Base-by-base conservation (phyloP, 495 filamentous ascomycete genomes). In the Penicillium turbatum region DNA sequence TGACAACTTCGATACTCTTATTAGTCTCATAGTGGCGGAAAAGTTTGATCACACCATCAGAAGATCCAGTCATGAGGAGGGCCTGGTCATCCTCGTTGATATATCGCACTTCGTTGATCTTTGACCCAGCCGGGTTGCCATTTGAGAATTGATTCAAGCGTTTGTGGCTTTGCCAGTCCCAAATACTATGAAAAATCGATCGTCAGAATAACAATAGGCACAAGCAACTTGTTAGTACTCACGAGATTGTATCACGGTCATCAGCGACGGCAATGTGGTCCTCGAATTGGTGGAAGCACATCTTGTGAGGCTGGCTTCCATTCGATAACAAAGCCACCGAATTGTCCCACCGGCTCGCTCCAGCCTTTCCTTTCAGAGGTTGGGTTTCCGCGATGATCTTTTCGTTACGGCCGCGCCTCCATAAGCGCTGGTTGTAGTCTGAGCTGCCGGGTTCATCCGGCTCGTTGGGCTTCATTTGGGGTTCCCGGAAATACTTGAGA, bases 31-130 rank as follows among this genome's bases (percentile, higher is more conserved):
- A 97, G 62, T 95, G 88, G 48, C 90, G 82, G 69, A 92, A 97
- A n/a, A 97, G 83, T 58, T 92, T 86, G 54, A 99, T 80, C 5
- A 97, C 87, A 34, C 93, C 93, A 61, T 99, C 93, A 1, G 89
- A 95, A 9, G 90, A 92, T 5, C 92, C 93, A 6, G 90, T 96
- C 84, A 97, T 89, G 39, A 98, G 70, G 29, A 96, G 79, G 7
- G 95, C 92, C 64, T 93, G 89, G 62, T 99, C 93, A 61, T 99
- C 93, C 66, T 99, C 93, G 59, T 99, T 99, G 71, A 99, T 93
- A 65, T 97, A 95, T 35, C 89, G 85, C 59, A 96, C 83, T 72
- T 96, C 92, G 21, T 90, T 97, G 48, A 99, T 93, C 61, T 87
- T 90, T 5, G 90, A 95, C 11, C 90, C 90, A 15, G 84, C 78